These are phyloP conservation scores for Pichia sp. DNA, from an alignment of 1,139 yeast genomes.

Conservation along the genomic window DNA sequence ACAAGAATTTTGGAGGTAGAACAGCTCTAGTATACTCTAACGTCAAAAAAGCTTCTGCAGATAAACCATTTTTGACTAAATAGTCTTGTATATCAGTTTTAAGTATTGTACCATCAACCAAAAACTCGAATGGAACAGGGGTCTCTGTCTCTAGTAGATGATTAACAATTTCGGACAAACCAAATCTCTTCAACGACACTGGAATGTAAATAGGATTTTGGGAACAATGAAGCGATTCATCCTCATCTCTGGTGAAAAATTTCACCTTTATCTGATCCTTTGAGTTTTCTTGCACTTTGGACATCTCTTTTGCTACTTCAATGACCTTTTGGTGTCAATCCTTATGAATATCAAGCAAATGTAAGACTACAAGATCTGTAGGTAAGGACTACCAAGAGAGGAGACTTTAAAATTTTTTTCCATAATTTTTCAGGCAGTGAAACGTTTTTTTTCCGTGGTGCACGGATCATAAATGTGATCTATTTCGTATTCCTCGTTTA, in stretches of 20 bases:
- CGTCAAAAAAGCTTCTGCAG: conserved; percentile 74
- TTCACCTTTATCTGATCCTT: conserved; percentile 61
- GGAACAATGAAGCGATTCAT: conserved; percentile 65
- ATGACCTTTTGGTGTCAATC: background rate
- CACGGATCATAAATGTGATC: background rate
- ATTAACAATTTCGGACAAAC: conserved; percentile 91
- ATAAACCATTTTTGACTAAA: conserved; percentile 68
- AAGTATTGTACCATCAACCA: conserved; percentile 77
- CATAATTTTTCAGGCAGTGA: conserved; percentile 12
- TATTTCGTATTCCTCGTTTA: background rate
- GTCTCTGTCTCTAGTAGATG: conserved; percentile 62
- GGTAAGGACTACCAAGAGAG: no score
- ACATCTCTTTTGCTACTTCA: conserved; percentile 9
- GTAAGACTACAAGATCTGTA: no score
- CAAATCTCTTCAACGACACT: conserved; percentile 77
- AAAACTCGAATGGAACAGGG: conserved; percentile 88
- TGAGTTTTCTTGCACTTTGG: conserved; percentile 4
- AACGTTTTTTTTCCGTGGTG: background rate
- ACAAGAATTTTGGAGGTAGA: conserved; percentile 86
- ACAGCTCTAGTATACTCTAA: conserved; percentile 90
- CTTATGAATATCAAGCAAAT: background rate
- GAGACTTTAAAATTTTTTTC: conserved; percentile 6
- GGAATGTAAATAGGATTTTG: conserved; percentile 89
- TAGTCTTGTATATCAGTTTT: conserved; percentile 79
- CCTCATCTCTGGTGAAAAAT: conserved; percentile 83